phyloP scores from a whole-genome alignment of 805 yeast genomes.

The Maudiozyma bulderi region DNA sequence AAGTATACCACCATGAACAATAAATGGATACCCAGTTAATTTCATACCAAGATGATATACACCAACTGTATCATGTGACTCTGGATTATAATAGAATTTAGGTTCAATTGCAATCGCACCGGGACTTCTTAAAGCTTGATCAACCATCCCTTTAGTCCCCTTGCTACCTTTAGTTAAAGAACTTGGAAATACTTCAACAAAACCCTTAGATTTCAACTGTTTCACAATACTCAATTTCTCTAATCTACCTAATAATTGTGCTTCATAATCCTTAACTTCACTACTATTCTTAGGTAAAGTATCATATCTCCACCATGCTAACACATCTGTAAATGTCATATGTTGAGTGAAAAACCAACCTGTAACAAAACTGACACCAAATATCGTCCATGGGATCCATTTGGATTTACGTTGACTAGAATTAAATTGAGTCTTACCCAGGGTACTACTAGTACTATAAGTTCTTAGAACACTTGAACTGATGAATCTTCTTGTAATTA shows the following conservation, averaged over 20 bases:
- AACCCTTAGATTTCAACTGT: constrained; percentile 33
- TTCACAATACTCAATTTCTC: constrained; percentile 43
- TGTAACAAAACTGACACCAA: constrained; percentile 22
- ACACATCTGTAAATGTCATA: constrained; percentile 28
- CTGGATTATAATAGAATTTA: constrained; percentile 48
- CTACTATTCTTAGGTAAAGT: constrained; percentile 22
- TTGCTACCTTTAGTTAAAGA: neutral
- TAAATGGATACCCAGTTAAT: constrained; percentile 77
- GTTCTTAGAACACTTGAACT: neutral
- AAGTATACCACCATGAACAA: constrained; percentile 82
- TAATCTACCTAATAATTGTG: constrained; percentile 37
- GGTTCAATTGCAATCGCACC: constrained; percentile 79
- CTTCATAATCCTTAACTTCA: constrained; percentile 24
- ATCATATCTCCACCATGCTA: constrained; percentile 29
- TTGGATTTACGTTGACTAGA: neutral
- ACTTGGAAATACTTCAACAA: constrained; percentile 26
- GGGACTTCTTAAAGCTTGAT: constrained; percentile 48
- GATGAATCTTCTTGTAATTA: neutral
- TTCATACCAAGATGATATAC: constrained; percentile 69
- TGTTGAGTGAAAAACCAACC: constrained; percentile 29
- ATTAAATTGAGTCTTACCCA: too few species aligned
- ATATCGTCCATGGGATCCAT: constrained; percentile 22
- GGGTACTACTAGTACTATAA: too few species aligned
- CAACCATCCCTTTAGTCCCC: constrained; percentile 29
- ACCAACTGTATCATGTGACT: constrained; percentile 50